Percentiles rank a stretch among this genome's conserved stretches.
phyloP scores from a whole-genome alignment of 2,329 filamentous ascomycete genomes.

The Ophiostoma sp. region DNA sequence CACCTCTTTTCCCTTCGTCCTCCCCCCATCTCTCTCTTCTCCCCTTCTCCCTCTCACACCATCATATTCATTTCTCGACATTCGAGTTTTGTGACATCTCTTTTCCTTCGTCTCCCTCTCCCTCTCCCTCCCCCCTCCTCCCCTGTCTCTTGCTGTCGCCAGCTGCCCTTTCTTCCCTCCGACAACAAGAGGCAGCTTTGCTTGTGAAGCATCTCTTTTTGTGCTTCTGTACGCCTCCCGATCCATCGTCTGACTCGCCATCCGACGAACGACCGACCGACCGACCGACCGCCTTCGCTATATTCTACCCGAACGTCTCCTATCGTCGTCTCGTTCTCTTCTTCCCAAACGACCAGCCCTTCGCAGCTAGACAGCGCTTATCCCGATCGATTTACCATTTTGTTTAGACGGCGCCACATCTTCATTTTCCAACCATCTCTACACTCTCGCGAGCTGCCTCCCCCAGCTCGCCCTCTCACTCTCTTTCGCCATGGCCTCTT shows the following conservation, averaged over 20 bases:
- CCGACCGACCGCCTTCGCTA: neutral
- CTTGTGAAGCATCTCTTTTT: neutral
- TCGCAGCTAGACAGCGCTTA: neutral
- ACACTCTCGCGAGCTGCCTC: conserved; percentile 5
- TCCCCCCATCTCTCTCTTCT: conserved; percentile 13
- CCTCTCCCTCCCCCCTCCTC: neutral
- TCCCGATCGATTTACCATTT: neutral
- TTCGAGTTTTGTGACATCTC: conserved; percentile 6
- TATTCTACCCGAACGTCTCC: neutral
- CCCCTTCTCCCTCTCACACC: neutral
- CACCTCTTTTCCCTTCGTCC: conserved; percentile 15
- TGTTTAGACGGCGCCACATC: neutral
- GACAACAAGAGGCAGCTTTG: neutral
- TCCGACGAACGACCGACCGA: neutral
- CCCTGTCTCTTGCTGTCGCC: conserved; percentile 5
- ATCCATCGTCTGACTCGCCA: neutral
- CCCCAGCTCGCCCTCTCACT: conserved; percentile 7
- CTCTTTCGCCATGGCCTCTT: conserved; percentile 63
- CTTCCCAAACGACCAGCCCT: neutral
- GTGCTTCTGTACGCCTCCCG: neutral
- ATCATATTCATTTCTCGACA: neutral
- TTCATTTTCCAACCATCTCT: neutral
- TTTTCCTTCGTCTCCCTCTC: conserved; percentile 3
- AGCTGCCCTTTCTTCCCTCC: neutral
- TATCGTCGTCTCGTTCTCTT: neutral